These are phyloP conservation scores for Neurospora terricola DNA, from an alignment of 495 filamentous ascomycete species.

Conservation along the genomic window DNA sequence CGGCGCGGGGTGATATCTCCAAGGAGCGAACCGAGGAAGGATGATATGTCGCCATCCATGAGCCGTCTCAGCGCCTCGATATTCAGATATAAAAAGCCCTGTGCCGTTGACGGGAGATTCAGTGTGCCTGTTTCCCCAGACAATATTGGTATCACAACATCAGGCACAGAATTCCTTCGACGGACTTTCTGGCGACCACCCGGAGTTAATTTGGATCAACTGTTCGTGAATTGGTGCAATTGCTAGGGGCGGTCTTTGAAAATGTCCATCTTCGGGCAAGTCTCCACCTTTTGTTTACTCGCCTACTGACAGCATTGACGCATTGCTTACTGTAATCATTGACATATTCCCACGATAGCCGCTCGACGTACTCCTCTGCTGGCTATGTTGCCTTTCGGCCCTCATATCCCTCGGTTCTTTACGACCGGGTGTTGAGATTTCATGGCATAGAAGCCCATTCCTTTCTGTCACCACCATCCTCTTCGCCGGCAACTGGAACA, in stretches of 20 bases:
- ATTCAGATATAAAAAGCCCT: neutral
- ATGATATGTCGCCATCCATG: neutral
- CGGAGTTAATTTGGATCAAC: neutral
- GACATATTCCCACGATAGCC: conserved; percentile 7
- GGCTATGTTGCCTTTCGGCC: conserved; percentile 55
- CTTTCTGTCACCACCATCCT: neutral
- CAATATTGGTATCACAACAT: neutral
- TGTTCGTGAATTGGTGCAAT: neutral
- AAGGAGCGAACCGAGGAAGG: neutral
- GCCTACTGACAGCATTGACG: neutral
- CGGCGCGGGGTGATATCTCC: neutral
- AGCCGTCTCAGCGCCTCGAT: neutral
- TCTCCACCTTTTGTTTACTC: neutral
- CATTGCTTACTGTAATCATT: neutral
- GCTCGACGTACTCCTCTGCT: conserved; percentile 40
- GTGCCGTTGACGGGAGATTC: neutral
- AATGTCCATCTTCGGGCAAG: conserved; percentile 1
- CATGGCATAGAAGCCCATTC: conserved; percentile 22
- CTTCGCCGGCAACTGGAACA: conserved; percentile 13
- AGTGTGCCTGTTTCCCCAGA: neutral
- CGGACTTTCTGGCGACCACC: neutral
- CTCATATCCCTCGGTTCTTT: conserved; percentile 47
- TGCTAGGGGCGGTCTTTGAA: neutral
- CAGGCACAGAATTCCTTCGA: neutral
- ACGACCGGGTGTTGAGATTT: conserved; percentile 44